A percentile compares a stretch with the other conserved stretches of the same genome.
Evolutionary conservation across 768 basidiomycete species (phyloP).

Genomic region (Infundibulicybe gibba): DNA sequence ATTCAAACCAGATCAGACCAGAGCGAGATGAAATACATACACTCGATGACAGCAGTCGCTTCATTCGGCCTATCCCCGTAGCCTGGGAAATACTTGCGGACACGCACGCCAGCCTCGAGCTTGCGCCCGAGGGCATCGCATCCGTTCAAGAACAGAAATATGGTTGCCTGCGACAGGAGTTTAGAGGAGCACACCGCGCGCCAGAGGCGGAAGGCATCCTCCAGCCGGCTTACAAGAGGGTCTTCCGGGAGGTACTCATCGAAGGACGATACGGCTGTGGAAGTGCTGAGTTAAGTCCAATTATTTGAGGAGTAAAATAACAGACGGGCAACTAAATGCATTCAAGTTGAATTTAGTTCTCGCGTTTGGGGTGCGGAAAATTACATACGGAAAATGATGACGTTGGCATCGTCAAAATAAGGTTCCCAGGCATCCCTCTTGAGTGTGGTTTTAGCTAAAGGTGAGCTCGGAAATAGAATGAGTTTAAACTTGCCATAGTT

Average conservation of each 20-base stretch:
- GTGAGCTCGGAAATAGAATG: conserved; percentile 6
- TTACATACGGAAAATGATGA: conserved; percentile 30
- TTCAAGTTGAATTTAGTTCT: conserved; percentile 27
- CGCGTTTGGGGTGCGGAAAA: no score
- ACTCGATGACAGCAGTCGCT: conserved; percentile 45
- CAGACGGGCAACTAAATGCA: conserved; percentile 41
- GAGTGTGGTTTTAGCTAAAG: neutral
- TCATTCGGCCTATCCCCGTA: conserved; percentile 67
- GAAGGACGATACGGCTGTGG: conserved; percentile 34
- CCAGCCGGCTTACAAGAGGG: conserved; percentile 58
- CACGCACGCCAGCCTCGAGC: conserved; percentile 40
- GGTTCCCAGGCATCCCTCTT: conserved; percentile 49
- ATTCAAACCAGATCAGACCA: neutral
- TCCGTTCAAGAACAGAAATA: conserved; percentile 76
- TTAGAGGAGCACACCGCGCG: conserved; percentile 53
- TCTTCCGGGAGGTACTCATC: conserved; percentile 55
- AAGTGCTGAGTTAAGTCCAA: neutral
- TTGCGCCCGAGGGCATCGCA: conserved; percentile 56
- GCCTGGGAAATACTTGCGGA: conserved; percentile 54
- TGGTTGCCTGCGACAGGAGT: conserved; percentile 55
- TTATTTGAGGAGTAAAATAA: conserved; percentile 18
- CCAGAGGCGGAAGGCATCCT: conserved; percentile 74
- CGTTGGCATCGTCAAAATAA: conserved; percentile 70
- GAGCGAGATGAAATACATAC: conserved; percentile 29
- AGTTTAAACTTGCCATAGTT: conserved; percentile 17